These are phyloP conservation scores for Fraxinus paxiana DNA, from an alignment of 305 asterid species.

Conservation along the genomic window DNA sequence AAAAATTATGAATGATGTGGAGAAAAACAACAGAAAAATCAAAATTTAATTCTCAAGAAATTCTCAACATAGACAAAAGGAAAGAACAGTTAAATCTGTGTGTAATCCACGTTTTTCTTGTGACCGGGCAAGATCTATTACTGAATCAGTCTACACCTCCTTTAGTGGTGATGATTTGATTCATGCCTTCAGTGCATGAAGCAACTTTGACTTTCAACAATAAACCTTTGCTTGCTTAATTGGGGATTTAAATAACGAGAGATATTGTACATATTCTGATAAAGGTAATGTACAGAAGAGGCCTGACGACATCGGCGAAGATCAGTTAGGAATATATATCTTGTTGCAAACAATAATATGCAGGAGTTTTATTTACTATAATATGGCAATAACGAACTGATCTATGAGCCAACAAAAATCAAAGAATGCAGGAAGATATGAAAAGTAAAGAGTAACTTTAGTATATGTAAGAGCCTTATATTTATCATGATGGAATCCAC, in stretches of 20 bases:
- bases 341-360: not conserved
- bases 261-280: not conserved
- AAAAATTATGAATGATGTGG: not conserved
- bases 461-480: not conserved
- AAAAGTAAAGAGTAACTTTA: not conserved
- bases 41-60: not conserved
- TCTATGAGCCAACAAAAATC: not conserved
- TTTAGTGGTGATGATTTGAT: not conserved
- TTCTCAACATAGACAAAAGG: not conserved
- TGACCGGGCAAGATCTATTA: not conserved
- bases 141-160: not conserved
- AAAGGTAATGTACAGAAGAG: not conserved
- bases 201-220: not conserved
- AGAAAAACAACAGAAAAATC: not conserved
- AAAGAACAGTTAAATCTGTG: not conserved
- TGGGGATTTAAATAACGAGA: not conserved
- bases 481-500: not conserved
- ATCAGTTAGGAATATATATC: not conserved
- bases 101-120: not conserved
- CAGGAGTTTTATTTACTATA: not conserved
- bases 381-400: not conserved
- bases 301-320: not conserved
- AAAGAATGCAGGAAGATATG: not conserved
- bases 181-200: not conserved
- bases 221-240: not conserved